These are phyloP conservation scores for Pyrenophora tritici-repentis DNA, from an alignment of 2,329 filamentous ascomycete genomes.

Conservation along the genomic window DNA sequence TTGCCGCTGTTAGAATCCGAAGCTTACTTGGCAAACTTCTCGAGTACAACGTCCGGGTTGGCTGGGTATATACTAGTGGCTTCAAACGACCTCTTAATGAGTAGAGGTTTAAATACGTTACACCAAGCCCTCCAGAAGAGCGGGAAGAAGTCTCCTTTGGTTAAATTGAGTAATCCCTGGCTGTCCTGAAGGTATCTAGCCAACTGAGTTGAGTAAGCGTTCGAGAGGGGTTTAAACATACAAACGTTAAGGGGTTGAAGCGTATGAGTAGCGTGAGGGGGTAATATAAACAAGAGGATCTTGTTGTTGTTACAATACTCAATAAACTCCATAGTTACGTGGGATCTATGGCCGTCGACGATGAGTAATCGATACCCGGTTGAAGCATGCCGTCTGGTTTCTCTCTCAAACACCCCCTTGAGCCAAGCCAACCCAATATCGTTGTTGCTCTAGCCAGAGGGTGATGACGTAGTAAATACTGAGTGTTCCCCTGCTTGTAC, in stretches of 20 bases:
- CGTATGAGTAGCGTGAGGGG: background rate
- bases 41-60: background rate
- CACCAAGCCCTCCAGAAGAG: background rate
- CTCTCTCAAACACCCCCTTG: no score
- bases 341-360: no score
- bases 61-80: background rate
- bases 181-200: background rate
- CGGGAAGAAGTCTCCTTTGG: background rate
- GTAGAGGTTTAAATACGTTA: background rate
- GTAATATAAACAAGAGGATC: background rate
- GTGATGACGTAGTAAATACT: constrained; percentile 1
- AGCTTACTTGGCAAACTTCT: background rate
- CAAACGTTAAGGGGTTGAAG: background rate
- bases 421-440: background rate
- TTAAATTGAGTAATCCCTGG: background rate
- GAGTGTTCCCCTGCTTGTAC: background rate
- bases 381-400: no score
- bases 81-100: background rate
- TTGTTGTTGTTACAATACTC: background rate
- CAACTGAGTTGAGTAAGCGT: background rate
- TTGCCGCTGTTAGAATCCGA: background rate
- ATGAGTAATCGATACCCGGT: no score
- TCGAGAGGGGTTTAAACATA: background rate
- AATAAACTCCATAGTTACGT: no score
- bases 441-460: background rate